Conservation (phyloP, 2,329 filamentous ascomycete genomes). For the Emmonsia crescens region DNA sequence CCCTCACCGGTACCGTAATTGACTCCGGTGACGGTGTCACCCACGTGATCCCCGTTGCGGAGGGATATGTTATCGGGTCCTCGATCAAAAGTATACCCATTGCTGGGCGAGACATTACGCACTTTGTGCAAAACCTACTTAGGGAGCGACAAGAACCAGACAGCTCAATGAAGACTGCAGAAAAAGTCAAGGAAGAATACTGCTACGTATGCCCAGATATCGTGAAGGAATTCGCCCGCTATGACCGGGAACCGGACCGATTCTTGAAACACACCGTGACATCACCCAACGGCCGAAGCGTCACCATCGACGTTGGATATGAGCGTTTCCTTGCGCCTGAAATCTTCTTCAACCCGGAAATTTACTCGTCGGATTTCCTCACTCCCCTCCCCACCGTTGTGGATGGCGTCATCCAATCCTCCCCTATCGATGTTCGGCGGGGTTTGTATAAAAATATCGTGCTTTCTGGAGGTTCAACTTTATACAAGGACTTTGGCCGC, state of each 20-base stretch:
- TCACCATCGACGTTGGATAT: constrained; percentile 87
- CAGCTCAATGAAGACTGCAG: constrained; percentile 91
- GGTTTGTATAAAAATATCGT: constrained; percentile 99
- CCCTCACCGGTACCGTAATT: constrained; percentile 92
- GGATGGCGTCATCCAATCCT: constrained; percentile 92
- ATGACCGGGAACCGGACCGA: constrained; percentile 81
- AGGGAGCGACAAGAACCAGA: constrained; percentile 94
- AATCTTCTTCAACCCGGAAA: constrained; percentile 99
- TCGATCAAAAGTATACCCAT: constrained; percentile 99
- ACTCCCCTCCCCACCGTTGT: constrained; percentile 91
- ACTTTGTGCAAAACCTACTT: constrained; percentile 93
- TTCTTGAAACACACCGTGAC: constrained; percentile 85
- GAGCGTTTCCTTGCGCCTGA: constrained; percentile 96
- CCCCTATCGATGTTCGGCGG: constrained; percentile 91
- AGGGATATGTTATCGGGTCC: constrained; percentile 97
- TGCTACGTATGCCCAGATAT: constrained; percentile 98
- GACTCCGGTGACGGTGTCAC: constrained; percentile 98
- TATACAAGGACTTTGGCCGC: constrained; percentile 97
- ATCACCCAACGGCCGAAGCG: constrained; percentile 73
- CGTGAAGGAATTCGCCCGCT: constrained; percentile 93
- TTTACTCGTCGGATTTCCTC: constrained; percentile 97
- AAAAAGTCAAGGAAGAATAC: constrained; percentile 97
- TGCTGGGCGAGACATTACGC: constrained; percentile 94
- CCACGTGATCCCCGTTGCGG: constrained; percentile 95
- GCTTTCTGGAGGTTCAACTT: constrained; percentile 85